Conservation (phyloP, 257 asterid genomes). For the Sherardia arvensis region DNA sequence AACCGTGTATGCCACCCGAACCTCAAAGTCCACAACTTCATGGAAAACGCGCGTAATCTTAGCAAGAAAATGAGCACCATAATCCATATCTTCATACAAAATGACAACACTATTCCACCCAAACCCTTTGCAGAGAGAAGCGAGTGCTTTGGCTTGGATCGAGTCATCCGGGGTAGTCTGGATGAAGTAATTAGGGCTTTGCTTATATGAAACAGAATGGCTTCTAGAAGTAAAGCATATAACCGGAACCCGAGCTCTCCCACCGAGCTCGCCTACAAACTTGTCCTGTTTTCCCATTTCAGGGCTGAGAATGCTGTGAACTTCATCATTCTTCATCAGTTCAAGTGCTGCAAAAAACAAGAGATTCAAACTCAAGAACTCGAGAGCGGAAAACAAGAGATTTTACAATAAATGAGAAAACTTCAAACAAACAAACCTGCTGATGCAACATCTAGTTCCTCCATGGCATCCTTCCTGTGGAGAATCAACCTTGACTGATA, state of each 20-base stretch:
- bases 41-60: constrained; percentile 31
- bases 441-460: constrained; percentile 26
- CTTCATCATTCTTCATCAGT: constrained; percentile 40
- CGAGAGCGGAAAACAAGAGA: background rate
- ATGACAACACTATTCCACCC: constrained; percentile 35
- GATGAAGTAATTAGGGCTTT: constrained; percentile 26
- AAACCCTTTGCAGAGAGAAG: constrained; percentile 32
- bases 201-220: constrained; percentile 18
- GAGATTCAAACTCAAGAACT: background rate
- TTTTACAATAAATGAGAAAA: no score
- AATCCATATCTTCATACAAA: constrained; percentile 39
- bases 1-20: constrained; percentile 18
- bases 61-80: constrained; percentile 35
- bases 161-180: constrained; percentile 25
- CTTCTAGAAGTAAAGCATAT: constrained; percentile 30
- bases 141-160: constrained; percentile 35
- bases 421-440: no score
- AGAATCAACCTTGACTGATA: constrained; percentile 29
- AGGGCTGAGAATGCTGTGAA: constrained; percentile 41
- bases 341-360: constrained; percentile 43
- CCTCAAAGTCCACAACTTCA: no score
- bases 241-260: constrained; percentile 32
- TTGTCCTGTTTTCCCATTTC: constrained; percentile 24
- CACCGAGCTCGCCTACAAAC: constrained; percentile 37
- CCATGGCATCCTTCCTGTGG: constrained; percentile 25